Evolutionary conservation across 176 grass and related monocot species (phyloP).

Genomic region (Stipa capillata): DNA sequence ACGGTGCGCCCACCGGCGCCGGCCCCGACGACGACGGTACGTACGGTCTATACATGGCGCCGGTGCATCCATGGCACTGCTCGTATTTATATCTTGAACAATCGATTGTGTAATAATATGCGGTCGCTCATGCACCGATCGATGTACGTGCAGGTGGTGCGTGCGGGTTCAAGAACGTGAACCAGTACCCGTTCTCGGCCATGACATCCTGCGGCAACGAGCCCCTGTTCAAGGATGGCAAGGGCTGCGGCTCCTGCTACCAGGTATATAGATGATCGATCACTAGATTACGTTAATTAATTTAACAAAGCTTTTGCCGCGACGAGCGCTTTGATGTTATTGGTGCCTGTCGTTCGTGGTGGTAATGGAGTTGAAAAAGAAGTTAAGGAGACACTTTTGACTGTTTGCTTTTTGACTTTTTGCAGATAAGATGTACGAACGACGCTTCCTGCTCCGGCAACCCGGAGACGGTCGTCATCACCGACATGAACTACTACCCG

Average conservation of each 20-base stretch:
- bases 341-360: background rate
- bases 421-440: constrained; percentile 40
- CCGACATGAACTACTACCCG: constrained; percentile 61
- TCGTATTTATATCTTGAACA: background rate
- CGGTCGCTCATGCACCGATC: background rate
- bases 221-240: constrained; percentile 48
- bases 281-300: too few species aligned
- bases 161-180: constrained; percentile 54
- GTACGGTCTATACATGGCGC: background rate
- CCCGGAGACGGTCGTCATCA: constrained; percentile 50
- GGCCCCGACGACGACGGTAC: constrained; percentile 50
- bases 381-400: background rate
- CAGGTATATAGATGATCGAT: too few species aligned
- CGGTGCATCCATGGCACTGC: too few species aligned
- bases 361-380: background rate
- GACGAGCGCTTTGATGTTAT: background rate
- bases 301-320: background rate
- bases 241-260: constrained; percentile 65
- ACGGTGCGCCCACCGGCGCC: constrained; percentile 54
- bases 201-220: constrained; percentile 64
- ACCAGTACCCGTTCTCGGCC: constrained; percentile 34
- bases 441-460: constrained; percentile 53
- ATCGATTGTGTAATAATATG: background rate
- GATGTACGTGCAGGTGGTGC: constrained; percentile 34
- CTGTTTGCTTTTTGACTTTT: background rate